Percentiles rank a stretch among this genome's conserved stretches.
Conservation (phyloP, 331 rosid species). For the Pyracantha coccinea region DNA sequence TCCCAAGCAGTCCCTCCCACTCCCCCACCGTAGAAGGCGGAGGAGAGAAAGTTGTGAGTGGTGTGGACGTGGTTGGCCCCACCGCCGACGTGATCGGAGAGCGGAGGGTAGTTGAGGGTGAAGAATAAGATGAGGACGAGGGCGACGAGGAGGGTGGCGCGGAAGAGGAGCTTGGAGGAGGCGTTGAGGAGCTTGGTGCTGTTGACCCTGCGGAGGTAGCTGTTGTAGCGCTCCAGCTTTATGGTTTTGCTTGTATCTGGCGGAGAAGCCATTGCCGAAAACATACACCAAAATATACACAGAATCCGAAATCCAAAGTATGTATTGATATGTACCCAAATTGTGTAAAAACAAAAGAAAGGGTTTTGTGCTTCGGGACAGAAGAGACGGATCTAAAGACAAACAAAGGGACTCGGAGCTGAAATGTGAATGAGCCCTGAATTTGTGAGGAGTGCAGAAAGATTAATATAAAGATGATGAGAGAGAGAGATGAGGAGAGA, state of each 20-base stretch:
- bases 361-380: background rate
- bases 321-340: background rate
- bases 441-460: slow-evolving; percentile 15
- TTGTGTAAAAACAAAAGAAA: background rate
- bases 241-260: slow-evolving; percentile 89
- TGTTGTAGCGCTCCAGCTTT: slow-evolving; percentile 80
- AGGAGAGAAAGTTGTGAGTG: slow-evolving; percentile 44
- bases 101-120: slow-evolving; percentile 77
- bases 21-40: slow-evolving; percentile 53
- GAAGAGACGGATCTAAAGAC: background rate
- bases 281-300: background rate
- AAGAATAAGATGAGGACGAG: slow-evolving; percentile 61
- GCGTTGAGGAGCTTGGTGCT: slow-evolving; percentile 88
- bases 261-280: slow-evolving; percentile 57
- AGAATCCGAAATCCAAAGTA: background rate
- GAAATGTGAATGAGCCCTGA: slow-evolving; percentile 53
- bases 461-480: slow-evolving; percentile 44
- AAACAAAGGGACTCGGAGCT: slow-evolving; percentile 17
- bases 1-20: slow-evolving; percentile 75
- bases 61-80: slow-evolving; percentile 24
- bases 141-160: slow-evolving; percentile 67
- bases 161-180: slow-evolving; percentile 86
- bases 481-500: background rate
- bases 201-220: slow-evolving; percentile 68
- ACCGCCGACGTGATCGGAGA: background rate